Evolutionary conservation across 345 rosid genomes (phyloP).

Genomic region (Microthlaspi erraticum): DNA sequence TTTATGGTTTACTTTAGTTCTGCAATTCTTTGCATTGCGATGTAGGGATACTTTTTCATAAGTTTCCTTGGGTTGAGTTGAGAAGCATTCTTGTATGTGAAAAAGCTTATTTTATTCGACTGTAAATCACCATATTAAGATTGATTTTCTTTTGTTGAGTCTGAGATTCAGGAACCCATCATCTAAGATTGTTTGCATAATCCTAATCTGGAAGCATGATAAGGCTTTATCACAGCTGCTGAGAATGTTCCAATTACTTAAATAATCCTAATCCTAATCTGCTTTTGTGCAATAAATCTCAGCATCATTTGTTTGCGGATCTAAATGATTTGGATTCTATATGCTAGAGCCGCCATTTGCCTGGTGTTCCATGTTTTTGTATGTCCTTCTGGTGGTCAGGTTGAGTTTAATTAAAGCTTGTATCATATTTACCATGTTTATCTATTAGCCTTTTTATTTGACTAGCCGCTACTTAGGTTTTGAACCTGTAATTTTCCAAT

Average conservation of each 20-base stretch:
- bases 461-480: neutral
- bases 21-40: conserved; percentile 4
- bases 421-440: neutral
- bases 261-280: no score
- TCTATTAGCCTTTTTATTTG: neutral
- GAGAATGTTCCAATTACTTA: neutral
- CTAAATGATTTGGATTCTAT: neutral
- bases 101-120: conserved; percentile 1
- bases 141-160: conserved; percentile 8
- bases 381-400: neutral
- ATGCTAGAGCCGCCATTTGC: neutral
- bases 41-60: neutral
- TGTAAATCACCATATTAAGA: neutral
- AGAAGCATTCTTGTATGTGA: conserved; percentile 11
- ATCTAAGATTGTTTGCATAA: neutral
- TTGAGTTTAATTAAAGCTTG: neutral
- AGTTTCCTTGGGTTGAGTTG: conserved; percentile 3
- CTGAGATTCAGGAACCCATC: neutral
- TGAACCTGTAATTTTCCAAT: neutral
- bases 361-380: neutral
- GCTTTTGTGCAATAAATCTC: neutral
- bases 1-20: neutral
- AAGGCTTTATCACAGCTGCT: neutral
- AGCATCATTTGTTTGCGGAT: neutral
- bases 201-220: neutral